Base-by-base conservation (phyloP, 1,139 yeast species). In the Yamadazyma jaroonii region DNA sequence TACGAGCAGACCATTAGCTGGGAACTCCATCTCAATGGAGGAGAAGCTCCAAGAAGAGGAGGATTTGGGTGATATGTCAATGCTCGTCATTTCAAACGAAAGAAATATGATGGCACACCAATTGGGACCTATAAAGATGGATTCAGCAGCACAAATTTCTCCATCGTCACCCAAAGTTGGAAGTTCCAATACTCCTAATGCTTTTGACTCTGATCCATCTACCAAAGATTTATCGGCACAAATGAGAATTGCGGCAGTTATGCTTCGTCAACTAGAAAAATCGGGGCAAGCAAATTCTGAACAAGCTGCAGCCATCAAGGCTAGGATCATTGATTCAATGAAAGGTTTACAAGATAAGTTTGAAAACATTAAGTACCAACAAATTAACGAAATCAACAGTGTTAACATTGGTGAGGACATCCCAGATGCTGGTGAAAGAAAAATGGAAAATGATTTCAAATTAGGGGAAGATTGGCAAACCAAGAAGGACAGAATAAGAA, bases 171-270 rank as follows among this genome's bases (percentile, higher is more conserved):
- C 6, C 11, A n/a, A 23, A 11, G 5, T 26, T 2, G 17, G 12
- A 3, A 11, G 31, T 7, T n/a, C 15, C 9, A n/a, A 6, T 15
- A n/a, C 34, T 13, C 14, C 13, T 3, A n/a, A 13, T n/a, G 6
- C 23, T 10, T 17, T 29, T 29, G 25, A 11, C 4, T 9, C n/a
- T 36, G 36, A 17, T 24, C 25, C 10, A 28, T 38, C 13, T 23
- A 22, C 29, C n/a, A 38, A 25, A 14, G 25, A 14, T 62, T 88
- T 23, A 94, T 96, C 0, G 82, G 87, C 9, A 4, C 97, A 90
- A 59, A 88, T 92, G 92, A 76, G 97, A 48, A 89, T 95, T 11
- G 97, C 98, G 0, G 86, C 97, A 0, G 86, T 90, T 8, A 92
- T 92, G 96, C 64, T 92, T 13, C 81, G 89, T 10, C 98, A 92